Evolutionary conservation across 2,329 filamentous ascomycete species (phyloP).

Genomic region (Sclerotinia trifoliorum): DNA sequence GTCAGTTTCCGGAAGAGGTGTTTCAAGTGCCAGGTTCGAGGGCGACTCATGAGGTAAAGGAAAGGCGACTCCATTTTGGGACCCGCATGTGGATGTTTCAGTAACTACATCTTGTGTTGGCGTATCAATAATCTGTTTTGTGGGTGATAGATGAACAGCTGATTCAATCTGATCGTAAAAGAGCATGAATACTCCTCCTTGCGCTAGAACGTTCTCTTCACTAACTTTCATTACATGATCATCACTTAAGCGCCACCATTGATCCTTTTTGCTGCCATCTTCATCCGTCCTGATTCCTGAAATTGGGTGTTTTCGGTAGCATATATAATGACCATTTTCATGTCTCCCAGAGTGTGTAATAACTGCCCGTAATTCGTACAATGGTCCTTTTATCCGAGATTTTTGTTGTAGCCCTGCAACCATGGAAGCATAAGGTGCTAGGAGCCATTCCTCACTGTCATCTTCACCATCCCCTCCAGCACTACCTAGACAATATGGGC

Average conservation of each 20-base stretch:
- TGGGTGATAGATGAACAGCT: slow-evolving; percentile 14
- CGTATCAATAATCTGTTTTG: neutral
- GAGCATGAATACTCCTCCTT: slow-evolving; percentile 89
- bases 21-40: neutral
- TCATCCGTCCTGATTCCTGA: slow-evolving; percentile 33
- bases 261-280: slow-evolving; percentile 38
- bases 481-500: slow-evolving; percentile 80
- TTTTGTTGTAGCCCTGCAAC: slow-evolving; percentile 55
- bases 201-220: slow-evolving; percentile 69
- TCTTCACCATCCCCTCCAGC: slow-evolving; percentile 35
- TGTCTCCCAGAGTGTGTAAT: slow-evolving; percentile 88
- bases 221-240: slow-evolving; percentile 74
- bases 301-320: slow-evolving; percentile 70
- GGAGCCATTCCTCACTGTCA: slow-evolving; percentile 65
- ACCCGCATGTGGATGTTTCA: neutral
- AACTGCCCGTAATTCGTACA: slow-evolving; percentile 79
- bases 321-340: slow-evolving; percentile 94
- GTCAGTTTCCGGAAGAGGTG: neutral
- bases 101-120: neutral
- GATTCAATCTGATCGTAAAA: slow-evolving; percentile 81
- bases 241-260: slow-evolving; percentile 92
- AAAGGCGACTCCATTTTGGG: neutral
- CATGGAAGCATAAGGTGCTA: slow-evolving; percentile 71
- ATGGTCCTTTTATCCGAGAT: slow-evolving; percentile 54
- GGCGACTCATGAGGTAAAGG: neutral